A percentile compares a stretch with the other conserved stretches of the same genome.
These are phyloP conservation scores for Acacia acuminata DNA, from an alignment of 306 rosid species.

Conservation along the genomic window DNA sequence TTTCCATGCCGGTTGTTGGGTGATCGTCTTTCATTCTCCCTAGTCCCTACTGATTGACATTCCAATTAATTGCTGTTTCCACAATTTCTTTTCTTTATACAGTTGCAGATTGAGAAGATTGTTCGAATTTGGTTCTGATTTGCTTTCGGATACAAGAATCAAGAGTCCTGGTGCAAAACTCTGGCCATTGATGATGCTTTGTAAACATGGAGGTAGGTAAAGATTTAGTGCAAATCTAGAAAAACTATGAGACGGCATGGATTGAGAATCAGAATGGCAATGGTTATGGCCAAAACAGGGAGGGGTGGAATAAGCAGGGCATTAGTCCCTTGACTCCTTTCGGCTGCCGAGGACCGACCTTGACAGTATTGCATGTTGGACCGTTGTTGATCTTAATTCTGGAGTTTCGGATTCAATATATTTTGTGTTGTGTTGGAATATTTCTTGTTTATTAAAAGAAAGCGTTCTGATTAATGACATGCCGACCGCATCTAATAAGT, in stretches of 20 bases:
- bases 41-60: neutral
- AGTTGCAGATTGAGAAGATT: constrained; percentile 19
- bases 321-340: neutral
- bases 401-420: neutral
- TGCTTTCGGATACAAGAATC: neutral
- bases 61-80: neutral
- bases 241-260: constrained; percentile 13
- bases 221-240: neutral
- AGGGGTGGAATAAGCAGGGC: neutral
- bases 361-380: neutral
- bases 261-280: constrained; percentile 1
- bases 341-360: neutral
- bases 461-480: neutral
- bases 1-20: neutral
- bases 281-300: neutral
- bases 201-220: neutral
- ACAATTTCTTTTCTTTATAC: neutral
- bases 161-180: constrained; percentile 14
- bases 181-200: constrained; percentile 13
- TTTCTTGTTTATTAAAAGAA: neutral
- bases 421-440: neutral
- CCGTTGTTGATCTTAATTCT: neutral
- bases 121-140: constrained; percentile 1
- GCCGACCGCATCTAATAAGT: neutral
- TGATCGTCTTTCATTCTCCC: constrained; percentile 5